Evolutionary conservation across 108 stramenopile species (phyloP).

Genomic region (Parietichytrium sp.): DNA sequence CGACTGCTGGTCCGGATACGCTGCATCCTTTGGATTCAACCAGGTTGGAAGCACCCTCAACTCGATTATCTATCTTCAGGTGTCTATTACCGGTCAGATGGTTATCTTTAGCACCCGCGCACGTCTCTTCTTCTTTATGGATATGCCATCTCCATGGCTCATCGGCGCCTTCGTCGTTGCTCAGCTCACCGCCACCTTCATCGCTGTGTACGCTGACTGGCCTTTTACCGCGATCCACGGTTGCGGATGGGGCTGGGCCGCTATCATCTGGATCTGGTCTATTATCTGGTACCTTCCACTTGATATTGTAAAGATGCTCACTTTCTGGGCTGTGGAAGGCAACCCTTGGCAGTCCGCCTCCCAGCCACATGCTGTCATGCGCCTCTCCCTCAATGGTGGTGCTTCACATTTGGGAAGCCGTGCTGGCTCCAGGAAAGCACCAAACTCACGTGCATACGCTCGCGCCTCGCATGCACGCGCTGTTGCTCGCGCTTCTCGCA

Average conservation of each 20-base stretch:
- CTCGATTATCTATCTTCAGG: constrained; percentile 47
- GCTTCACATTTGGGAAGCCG: constrained; percentile 21
- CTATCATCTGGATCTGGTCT: constrained; percentile 39
- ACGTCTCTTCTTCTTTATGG: constrained; percentile 34
- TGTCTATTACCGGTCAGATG: constrained; percentile 45
- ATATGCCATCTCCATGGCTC: not conserved
- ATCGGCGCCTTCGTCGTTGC: constrained; percentile 24
- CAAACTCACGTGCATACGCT: constrained; percentile 37
- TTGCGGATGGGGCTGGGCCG: not conserved
- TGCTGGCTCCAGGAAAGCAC: constrained; percentile 19
- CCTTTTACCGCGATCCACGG: not conserved
- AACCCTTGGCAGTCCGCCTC: constrained; percentile 40
- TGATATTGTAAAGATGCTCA: constrained; percentile 19
- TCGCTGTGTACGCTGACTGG: constrained; percentile 1
- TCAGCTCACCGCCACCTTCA: constrained; percentile 12
- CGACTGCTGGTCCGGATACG: not conserved
- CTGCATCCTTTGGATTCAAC: not conserved
- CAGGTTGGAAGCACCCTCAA: not conserved
- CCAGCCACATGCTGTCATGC: not conserved
- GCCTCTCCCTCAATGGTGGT: constrained; percentile 15
- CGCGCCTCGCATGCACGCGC: constrained; percentile 30
- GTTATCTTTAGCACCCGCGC: constrained; percentile 50
- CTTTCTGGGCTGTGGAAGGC: constrained; percentile 10
- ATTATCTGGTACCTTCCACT: constrained; percentile 34
- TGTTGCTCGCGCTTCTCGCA: constrained; percentile 25